Evolutionary conservation across 306 rosid genomes (phyloP), one percentile per base, ranked within the genome.

Genomic region (Macrotyloma uniflorum): DNA sequence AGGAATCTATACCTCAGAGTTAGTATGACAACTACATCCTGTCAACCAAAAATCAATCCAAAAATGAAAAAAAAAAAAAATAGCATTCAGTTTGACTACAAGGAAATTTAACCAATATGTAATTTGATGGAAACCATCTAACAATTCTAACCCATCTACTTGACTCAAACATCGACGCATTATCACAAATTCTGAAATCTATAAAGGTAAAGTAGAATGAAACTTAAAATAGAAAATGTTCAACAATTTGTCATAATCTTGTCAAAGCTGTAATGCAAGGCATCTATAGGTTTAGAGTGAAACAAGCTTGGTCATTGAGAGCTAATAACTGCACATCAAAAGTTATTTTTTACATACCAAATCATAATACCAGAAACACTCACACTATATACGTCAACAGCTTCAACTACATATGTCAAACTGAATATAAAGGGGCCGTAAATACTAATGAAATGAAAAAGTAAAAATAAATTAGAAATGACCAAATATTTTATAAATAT

Each of bases 391-490:
- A 26, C 28, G 28, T 26, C 2, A 26, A 26, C 28, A 26, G 53
- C 74, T 18, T 46, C 67, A 63, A 46, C 67, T 23, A 33, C 38
- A 20, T 66, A 80, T 45, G 43, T 13, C 62, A 70, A 65, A 22
- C 42, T 0, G 24, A 10, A 70, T 49, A 40, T 22, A 76, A 63
- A 76, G 32, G 64, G 43, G 58, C 16, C 12, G 53, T 30, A 54
- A 64, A 3, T 0, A 24, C 35, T 23, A 57, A 13, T 61, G 43
- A 43, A 57, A 57, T 61, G 35, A 32, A 76, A 63, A 69, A 69
- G 68, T 76, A 77, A 82, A 46, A 70, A 49, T 46, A 40, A 30
- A 1, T 26, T 54, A 50, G 24, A 65, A 30, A 75, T 58, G 59
- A 51, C 32, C 66, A 10, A 70, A 67, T 28, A n/a, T 50, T 62